Conservation (phyloP, 352 stramenopile genomes). For the Phytophthora agathidicida region DNA sequence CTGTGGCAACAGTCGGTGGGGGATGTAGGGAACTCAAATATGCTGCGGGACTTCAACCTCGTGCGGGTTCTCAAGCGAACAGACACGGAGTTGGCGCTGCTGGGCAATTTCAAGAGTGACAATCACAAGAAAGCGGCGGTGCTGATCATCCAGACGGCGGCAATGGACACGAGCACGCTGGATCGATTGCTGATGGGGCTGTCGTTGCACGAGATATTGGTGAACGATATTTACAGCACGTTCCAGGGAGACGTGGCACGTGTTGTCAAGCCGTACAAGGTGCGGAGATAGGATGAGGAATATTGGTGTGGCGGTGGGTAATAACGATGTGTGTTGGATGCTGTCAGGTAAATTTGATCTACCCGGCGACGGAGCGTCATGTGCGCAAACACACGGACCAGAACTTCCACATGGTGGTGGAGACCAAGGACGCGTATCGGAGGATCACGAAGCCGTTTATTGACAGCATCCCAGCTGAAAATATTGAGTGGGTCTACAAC, state of each 20-base stretch:
- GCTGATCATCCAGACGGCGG: slow-evolving; percentile 69
- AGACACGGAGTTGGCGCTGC: slow-evolving; percentile 68
- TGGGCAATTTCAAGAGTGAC: slow-evolving; percentile 76
- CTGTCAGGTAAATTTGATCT: slow-evolving; percentile 78
- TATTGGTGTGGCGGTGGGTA: neutral
- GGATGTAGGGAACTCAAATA: slow-evolving; percentile 37
- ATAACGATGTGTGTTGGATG: neutral
- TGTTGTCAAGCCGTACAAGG: slow-evolving; percentile 77
- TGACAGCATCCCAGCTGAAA: slow-evolving; percentile 70
- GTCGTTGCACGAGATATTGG: slow-evolving; percentile 72
- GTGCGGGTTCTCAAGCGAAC: slow-evolving; percentile 70
- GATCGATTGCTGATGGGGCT: slow-evolving; percentile 49
- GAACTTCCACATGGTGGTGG: slow-evolving; percentile 82
- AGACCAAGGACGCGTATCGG: slow-evolving; percentile 82
- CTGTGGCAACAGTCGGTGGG: slow-evolving; percentile 29
- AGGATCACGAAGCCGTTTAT: slow-evolving; percentile 79
- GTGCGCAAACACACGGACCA: slow-evolving; percentile 88
- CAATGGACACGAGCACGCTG: slow-evolving; percentile 58
- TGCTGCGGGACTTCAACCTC: slow-evolving; percentile 62
- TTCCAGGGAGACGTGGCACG: slow-evolving; percentile 73
- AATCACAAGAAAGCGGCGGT: slow-evolving; percentile 64
- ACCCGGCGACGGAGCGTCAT: slow-evolving; percentile 78
- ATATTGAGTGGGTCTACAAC: slow-evolving; percentile 90
- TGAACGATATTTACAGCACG: slow-evolving; percentile 88
- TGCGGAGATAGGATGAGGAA: slow-evolving; percentile 12